A percentile compares a stretch with the other conserved stretches of the same genome.
These are phyloP conservation scores for Aspergillus olivimuriae DNA, from an alignment of 495 filamentous ascomycete species.

Conservation along the genomic window DNA sequence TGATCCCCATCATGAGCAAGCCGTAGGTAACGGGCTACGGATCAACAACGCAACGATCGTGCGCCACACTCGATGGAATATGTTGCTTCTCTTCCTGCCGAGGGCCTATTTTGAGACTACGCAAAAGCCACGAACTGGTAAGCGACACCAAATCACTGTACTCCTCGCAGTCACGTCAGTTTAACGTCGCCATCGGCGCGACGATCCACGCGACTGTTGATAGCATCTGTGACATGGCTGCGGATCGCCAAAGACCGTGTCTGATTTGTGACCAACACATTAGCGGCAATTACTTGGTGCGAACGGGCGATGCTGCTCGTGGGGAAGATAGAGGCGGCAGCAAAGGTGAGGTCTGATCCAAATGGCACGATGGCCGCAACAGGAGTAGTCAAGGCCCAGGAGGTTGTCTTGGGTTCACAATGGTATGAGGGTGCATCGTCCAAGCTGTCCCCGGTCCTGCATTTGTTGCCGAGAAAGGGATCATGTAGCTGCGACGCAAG, in stretches of 20 bases:
- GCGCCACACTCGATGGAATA: conserved; percentile 17
- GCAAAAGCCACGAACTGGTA: conserved; percentile 31
- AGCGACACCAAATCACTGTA: conserved; percentile 45
- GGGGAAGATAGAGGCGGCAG: conserved; percentile 29
- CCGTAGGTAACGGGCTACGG: not conserved
- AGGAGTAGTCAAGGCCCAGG: conserved; percentile 28
- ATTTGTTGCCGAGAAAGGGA: too few relatives aligned
- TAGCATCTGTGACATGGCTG: conserved; percentile 37
- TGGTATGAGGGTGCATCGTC: too few relatives aligned
- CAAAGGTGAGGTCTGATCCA: conserved; percentile 28
- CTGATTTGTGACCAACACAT: conserved; percentile 29
- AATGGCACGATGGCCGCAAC: conserved; percentile 27
- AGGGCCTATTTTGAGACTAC: too few relatives aligned
- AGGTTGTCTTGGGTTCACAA: conserved; percentile 15
- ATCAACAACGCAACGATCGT: not conserved
- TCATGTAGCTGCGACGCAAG: too few relatives aligned
- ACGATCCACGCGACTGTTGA: conserved; percentile 35
- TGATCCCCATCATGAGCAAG: not conserved
- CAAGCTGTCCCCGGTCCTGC: too few relatives aligned
- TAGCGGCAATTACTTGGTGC: conserved; percentile 29
- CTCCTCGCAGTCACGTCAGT: conserved; percentile 34
- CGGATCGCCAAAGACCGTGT: conserved; percentile 37
- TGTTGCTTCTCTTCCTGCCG: conserved; percentile 48
- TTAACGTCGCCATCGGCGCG: conserved; percentile 31
- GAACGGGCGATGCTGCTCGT: conserved; percentile 28